These are phyloP conservation scores for Calocera cornea DNA, from an alignment of 768 basidiomycete species.

Conservation along the genomic window DNA sequence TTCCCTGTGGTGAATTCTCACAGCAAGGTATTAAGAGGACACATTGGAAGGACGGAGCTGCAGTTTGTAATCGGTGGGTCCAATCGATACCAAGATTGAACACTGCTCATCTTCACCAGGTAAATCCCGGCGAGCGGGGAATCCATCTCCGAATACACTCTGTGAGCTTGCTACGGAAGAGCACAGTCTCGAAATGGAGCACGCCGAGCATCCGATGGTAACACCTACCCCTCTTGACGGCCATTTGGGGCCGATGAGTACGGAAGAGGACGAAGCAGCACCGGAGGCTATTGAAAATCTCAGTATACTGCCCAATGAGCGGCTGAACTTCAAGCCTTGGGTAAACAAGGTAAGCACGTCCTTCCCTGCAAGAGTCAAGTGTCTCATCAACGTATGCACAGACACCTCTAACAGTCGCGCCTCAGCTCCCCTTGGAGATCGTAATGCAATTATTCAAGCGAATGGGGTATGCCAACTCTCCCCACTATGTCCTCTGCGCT, in stretches of 20 bases:
- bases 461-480: slow-evolving; percentile 63
- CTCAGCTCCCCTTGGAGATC: slow-evolving; percentile 85
- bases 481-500: neutral
- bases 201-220: neutral
- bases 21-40: slow-evolving; percentile 55
- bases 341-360: slow-evolving; percentile 81
- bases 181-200: slow-evolving; percentile 18
- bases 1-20: slow-evolving; percentile 74
- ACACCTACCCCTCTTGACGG: neutral
- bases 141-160: slow-evolving; percentile 46
- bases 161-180: slow-evolving; percentile 53
- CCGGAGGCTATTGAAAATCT: slow-evolving; percentile 38
- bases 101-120: slow-evolving; percentile 33
- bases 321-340: slow-evolving; percentile 56
- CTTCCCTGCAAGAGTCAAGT: neutral
- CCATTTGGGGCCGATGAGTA: slow-evolving; percentile 34
- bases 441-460: slow-evolving; percentile 96
- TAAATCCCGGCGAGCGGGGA: slow-evolving; percentile 49
- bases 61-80: slow-evolving; percentile 66
- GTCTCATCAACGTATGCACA: slow-evolving; percentile 24
- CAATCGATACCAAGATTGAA: neutral
- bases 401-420: slow-evolving; percentile 89
- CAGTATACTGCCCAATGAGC: slow-evolving; percentile 15
- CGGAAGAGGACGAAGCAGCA: slow-evolving; percentile 56
- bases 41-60: slow-evolving; percentile 77